A percentile compares a stretch with the other conserved stretches of the same genome.
Evolutionary conservation across 1,284 basidiomycete genomes (phyloP).

Genomic region (Ceratobasidium sp.): DNA sequence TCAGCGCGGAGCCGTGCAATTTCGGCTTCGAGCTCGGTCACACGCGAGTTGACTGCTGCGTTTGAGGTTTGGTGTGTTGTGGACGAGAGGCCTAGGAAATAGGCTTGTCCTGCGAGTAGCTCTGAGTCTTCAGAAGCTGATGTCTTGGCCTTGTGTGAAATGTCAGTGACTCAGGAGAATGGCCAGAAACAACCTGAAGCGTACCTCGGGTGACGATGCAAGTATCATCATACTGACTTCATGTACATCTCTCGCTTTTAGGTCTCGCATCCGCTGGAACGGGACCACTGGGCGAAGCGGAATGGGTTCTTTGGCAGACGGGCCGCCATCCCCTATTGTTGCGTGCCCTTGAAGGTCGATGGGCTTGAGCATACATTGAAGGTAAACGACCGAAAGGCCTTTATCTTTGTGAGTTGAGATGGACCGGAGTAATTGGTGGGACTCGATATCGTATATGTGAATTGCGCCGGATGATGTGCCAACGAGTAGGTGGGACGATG

Average conservation of each 20-base stretch:
- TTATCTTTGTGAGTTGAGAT: slow-evolving; percentile 67
- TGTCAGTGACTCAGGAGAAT: no score
- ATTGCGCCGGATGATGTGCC: slow-evolving; percentile 80
- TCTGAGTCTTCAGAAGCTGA: not conserved
- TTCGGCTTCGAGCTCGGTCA: slow-evolving; percentile 75
- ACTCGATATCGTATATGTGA: slow-evolving; percentile 84
- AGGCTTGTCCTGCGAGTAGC: slow-evolving; percentile 39
- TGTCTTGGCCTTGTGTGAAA: no score
- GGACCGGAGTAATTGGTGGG: slow-evolving; percentile 86
- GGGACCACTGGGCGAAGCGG: slow-evolving; percentile 69
- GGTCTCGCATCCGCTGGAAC: slow-evolving; percentile 75
- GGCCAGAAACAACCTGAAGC: slow-evolving; percentile 45
- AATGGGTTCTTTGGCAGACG: slow-evolving; percentile 62
- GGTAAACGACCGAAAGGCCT: slow-evolving; percentile 73
- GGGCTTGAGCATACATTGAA: slow-evolving; percentile 81
- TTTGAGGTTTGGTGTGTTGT: slow-evolving; percentile 46
- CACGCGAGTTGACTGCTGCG: slow-evolving; percentile 51
- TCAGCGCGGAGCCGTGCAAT: slow-evolving; percentile 69
- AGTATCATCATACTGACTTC: slow-evolving; percentile 70
- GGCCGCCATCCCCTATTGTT: slow-evolving; percentile 58
- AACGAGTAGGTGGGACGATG: slow-evolving; percentile 73
- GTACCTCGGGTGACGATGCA: slow-evolving; percentile 56
- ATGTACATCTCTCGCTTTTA: slow-evolving; percentile 68
- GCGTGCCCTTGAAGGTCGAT: slow-evolving; percentile 82
- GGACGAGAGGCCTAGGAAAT: slow-evolving; percentile 50